Evolutionary conservation across 305 asterid species (phyloP).

Genomic region (Fraxinus latifolia): DNA sequence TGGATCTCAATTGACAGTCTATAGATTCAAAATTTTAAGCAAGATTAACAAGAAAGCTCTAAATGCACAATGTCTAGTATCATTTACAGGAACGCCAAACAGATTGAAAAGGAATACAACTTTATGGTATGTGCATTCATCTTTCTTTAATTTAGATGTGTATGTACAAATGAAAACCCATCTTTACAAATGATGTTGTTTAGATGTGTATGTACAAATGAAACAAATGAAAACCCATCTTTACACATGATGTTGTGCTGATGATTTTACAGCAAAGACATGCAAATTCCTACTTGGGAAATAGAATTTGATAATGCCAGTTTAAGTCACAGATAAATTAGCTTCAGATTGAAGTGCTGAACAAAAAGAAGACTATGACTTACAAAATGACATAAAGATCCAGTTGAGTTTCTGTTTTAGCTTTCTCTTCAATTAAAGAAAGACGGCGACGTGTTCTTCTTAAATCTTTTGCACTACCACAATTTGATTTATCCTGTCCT

Average conservation of each 20-base stretch:
- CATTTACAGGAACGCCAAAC: neutral
- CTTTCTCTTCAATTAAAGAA: conserved; percentile 58
- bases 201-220: too few species aligned
- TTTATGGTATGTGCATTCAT: neutral
- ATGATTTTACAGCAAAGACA: neutral
- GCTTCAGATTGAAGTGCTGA: neutral
- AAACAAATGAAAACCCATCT: too few species aligned
- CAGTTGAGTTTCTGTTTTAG: conserved; percentile 53
- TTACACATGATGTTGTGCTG: neutral
- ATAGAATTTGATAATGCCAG: neutral
- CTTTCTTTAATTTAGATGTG: neutral
- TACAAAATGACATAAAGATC: conserved; percentile 84
- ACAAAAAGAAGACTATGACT: conserved; percentile 32
- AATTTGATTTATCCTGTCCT: conserved; percentile 42
- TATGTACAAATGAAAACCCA: neutral
- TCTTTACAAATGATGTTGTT: neutral
- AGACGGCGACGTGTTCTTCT: conserved; percentile 64
- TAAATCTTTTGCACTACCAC: conserved; percentile 57
- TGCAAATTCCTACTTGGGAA: neutral
- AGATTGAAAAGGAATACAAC: neutral
- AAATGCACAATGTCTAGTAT: neutral
- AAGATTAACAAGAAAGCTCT: neutral
- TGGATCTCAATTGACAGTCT: neutral
- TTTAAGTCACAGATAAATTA: neutral
- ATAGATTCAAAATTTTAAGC: neutral